These are phyloP conservation scores for Gaeumannomyces tritici DNA, from an alignment of 2,329 filamentous ascomycete species.

Conservation along the genomic window DNA sequence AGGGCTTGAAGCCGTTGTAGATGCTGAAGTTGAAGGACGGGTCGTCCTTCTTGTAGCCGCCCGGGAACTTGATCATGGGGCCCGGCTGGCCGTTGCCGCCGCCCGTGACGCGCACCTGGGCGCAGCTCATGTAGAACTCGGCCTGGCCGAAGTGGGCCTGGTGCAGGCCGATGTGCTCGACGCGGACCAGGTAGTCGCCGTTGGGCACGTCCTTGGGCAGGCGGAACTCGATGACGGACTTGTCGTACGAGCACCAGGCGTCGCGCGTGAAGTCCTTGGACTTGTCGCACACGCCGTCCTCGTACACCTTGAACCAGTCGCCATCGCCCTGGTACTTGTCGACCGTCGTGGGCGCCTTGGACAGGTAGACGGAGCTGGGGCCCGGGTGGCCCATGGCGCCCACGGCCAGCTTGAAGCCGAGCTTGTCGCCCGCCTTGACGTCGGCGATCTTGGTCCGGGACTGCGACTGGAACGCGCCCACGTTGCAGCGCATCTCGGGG, in stretches of 20 bases:
- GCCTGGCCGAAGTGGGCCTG: conserved; percentile 3
- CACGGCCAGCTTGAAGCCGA: conserved; percentile 40
- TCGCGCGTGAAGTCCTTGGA: conserved; percentile 9
- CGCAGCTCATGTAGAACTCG: conserved; percentile 8
- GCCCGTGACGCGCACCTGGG: conserved; percentile 5
- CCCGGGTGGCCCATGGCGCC: conserved; percentile 37
- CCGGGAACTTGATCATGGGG: conserved; percentile 5
- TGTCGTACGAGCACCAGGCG: conserved; percentile 16
- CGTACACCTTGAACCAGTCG: conserved; percentile 20
- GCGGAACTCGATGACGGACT: conserved; percentile 13
- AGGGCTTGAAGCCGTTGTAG: conserved; percentile 1
- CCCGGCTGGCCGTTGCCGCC: conserved; percentile 5
- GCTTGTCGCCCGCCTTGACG: conserved; percentile 36
- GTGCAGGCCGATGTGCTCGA: conserved; percentile 8
- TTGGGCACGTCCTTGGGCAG: conserved; percentile 2
- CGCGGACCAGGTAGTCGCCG: conserved; percentile 6
- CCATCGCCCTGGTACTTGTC: not conserved
- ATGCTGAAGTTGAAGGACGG: conserved; percentile 3
- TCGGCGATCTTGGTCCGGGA: conserved; percentile 26
- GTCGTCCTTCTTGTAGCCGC: conserved; percentile 2
- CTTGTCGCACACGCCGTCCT: conserved; percentile 14
- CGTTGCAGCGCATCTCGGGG: conserved; percentile 32
- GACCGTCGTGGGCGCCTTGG: conserved; percentile 24
- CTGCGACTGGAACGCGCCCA: conserved; percentile 23
- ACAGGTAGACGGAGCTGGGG: conserved; percentile 31